Base-by-base conservation (phyloP, 2,329 filamentous ascomycete species). In the Penicillium vulpinum region DNA sequence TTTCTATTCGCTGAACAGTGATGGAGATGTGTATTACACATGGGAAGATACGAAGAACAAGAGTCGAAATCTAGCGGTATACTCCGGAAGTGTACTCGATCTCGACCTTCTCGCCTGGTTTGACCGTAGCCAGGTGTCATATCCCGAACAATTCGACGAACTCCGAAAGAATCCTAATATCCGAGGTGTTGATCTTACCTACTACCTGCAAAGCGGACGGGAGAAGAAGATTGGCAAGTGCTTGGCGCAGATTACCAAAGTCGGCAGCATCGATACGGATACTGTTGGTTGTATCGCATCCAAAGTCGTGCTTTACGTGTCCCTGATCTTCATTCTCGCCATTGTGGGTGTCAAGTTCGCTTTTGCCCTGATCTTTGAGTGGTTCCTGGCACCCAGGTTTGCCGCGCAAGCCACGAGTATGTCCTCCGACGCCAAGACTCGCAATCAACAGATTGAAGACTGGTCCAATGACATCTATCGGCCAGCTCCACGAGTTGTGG, bases 391-490 rank as follows among this genome's bases (percentile, higher is more conserved):
- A 72, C 88, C 88, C 65, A 88, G 88, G 62, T 97, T 93, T 70
- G 92, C 88, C 4, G 91, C 93, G 0, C 78, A 83, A 46, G 96
- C 91, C 76, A 96, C 93, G 0, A 93, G 91, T 2, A 88, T 96
- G 73, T 86, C 86, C 16, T 86, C 88, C 5, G 86, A 94, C 72
- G 85, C 88, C 63, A 92, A 93, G 73, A 89, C 92, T 77, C 87
- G 94, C 57, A 89, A 92, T 65, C 87, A 89, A 66, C 92, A 97
- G 77, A 99, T 99, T 63, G 94, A 99, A 74, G 93, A 97, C 68
- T 99, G 94, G 94, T 89, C 88, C 15, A 91, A 97, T 63, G 94
- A 99, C 70, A 99, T 99, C 67, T 97, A 99, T 75, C 89, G 92
- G 41, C 90, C 93, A 4, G 91, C 92, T 24, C 87, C 89, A 53